phyloP scores from a whole-genome alignment of 129 eudicot genomes.

The Tanacetum coccineum region DNA sequence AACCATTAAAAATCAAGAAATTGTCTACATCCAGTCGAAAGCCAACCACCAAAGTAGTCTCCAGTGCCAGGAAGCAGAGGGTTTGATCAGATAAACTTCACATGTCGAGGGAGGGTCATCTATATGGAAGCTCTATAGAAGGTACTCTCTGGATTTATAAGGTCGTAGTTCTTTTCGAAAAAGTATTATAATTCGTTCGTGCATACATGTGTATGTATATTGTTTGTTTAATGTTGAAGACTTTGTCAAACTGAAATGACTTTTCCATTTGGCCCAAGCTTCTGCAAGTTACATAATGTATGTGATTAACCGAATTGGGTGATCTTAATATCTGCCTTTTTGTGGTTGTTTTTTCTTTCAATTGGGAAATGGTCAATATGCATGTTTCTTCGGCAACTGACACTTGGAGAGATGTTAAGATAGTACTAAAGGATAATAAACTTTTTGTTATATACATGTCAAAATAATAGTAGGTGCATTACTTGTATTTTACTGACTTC shows the following conservation, averaged over 20 bases:
- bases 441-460: neutral
- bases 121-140: no score
- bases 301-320: neutral
- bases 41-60: neutral
- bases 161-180: no score
- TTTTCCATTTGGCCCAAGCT: slow-evolving; percentile 28
- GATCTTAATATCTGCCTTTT: slow-evolving; percentile 12
- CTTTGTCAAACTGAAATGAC: slow-evolving; percentile 17
- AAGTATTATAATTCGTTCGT: no score
- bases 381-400: slow-evolving; percentile 12
- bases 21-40: neutral
- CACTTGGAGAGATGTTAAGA: slow-evolving; percentile 20
- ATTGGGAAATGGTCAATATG: slow-evolving; percentile 6
- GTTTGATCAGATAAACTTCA: no score
- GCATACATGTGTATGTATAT: neutral
- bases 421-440: neutral
- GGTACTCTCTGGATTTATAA: no score
- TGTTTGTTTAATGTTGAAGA: neutral
- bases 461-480: neutral
- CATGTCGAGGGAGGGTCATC: no score
- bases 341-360: no score
- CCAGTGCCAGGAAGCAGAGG: no score
- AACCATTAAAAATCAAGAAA: neutral
- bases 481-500: neutral
- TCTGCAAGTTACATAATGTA: neutral